A percentile compares a stretch with the other conserved stretches of the same genome.
Evolutionary conservation across 2,329 filamentous ascomycete genomes (phyloP).

Genomic region (Colletotrichum sp.): DNA sequence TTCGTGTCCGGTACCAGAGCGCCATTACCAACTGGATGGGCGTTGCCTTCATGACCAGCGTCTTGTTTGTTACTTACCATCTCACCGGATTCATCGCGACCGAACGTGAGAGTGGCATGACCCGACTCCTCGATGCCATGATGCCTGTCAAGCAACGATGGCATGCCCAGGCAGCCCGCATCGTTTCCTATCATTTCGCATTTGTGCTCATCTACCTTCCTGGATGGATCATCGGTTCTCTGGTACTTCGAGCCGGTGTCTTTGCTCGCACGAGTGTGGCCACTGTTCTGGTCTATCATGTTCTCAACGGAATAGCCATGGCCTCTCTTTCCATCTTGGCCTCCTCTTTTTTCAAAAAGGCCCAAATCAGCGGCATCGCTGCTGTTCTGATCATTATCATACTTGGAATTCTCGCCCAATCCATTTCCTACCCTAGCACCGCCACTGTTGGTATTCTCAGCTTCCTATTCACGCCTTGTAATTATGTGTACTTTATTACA

Average conservation of each 20-base stretch:
- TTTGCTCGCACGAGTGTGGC: slow-evolving; percentile 66
- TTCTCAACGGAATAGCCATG: slow-evolving; percentile 78
- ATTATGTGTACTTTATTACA: slow-evolving; percentile 82
- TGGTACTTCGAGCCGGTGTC: slow-evolving; percentile 68
- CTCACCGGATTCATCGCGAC: slow-evolving; percentile 84
- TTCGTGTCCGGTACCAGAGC: slow-evolving; percentile 74
- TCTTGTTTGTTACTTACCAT: slow-evolving; percentile 86
- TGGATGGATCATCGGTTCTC: slow-evolving; percentile 79
- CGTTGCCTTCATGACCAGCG: slow-evolving; percentile 78
- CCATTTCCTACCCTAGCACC: slow-evolving; percentile 66
- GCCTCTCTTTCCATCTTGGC: slow-evolving; percentile 83
- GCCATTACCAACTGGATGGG: slow-evolving; percentile 78
- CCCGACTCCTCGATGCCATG: slow-evolving; percentile 89
- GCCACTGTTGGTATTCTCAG: slow-evolving; percentile 72
- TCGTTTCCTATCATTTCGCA: slow-evolving; percentile 79
- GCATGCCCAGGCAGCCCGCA: slow-evolving; percentile 79
- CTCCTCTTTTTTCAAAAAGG: slow-evolving; percentile 83
- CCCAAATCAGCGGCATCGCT: slow-evolving; percentile 86
- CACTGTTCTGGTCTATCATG: slow-evolving; percentile 75
- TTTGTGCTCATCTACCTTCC: slow-evolving; percentile 83
- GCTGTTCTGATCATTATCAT: slow-evolving; percentile 75
- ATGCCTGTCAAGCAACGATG: slow-evolving; percentile 78
- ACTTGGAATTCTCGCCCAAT: slow-evolving; percentile 82
- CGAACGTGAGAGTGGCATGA: slow-evolving; percentile 87
- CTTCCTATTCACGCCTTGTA: slow-evolving; percentile 84